Evolutionary conservation across 73 alveolate species (phyloP), one percentile per base, ranked within the genome.

Genomic region (Symbiodinium natans): DNA sequence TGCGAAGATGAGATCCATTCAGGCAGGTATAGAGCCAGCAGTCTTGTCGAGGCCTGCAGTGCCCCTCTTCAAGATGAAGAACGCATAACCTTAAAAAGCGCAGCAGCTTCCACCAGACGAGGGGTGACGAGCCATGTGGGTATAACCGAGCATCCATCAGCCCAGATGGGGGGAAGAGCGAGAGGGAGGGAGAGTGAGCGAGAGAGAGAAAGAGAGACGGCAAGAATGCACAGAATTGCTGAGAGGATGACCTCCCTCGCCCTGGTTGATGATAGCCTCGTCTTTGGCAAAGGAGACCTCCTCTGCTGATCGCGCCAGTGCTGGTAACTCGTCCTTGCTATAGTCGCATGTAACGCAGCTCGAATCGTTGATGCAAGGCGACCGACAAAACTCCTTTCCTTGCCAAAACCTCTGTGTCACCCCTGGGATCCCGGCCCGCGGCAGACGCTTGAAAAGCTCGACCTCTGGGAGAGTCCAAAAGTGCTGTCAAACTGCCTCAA

Each of bases 321-420:
- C 96, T 23, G 96, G 96, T 48, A 90, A 39, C 87, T 90, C 96
- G 95, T 88, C 95, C 95, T 83, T n/a, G 92, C 68, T 13, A 13
- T 31, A 23, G 1, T 21, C 75, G 27, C 75, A 21, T 21, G 75
- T 21, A 56, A 1, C 27, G 31, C 75, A 21, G 27, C 1, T 29
- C 17, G 75, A 38, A 75, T 75, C 29, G 46, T 29, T 7, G 10
- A 8, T 15, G 0, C 33, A 5, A 33, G 33, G 11, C 9, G 25
- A 34, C 93, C 54, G 46, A 46, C 29, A 3, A 43, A 31, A 17
- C 7, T 2, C 25, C 40, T 63, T 39, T 39, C 31, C 13, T 0
- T 36, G n/a, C n/a, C 9, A 29, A 3, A 38, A 29, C 75, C 27
- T 56, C 1, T 1, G 31, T 56, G 17, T 56, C 17, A 56, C 31